These are phyloP conservation scores for Lophiotrema nucula DNA, from an alignment of 495 filamentous ascomycete genomes.

Conservation along the genomic window DNA sequence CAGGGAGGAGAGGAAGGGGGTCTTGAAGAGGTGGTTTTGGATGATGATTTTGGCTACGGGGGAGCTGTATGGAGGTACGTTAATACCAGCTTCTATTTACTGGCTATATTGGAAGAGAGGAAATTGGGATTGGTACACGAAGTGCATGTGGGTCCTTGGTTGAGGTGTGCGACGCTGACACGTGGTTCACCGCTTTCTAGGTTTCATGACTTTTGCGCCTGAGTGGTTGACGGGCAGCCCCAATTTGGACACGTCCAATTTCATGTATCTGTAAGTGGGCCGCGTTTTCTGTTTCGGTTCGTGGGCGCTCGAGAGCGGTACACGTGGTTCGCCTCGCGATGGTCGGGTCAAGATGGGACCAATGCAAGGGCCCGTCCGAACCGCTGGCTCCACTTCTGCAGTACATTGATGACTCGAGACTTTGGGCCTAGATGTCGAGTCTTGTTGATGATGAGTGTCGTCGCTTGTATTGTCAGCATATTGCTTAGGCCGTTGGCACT, in stretches of 20 bases:
- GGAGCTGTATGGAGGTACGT: slow-evolving; percentile 84
- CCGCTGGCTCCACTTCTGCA: no score
- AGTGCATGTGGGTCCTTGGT: not conserved
- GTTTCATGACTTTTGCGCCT: slow-evolving; percentile 93
- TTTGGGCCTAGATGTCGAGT: no score
- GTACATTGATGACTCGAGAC: no score
- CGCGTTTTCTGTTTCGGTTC: not conserved
- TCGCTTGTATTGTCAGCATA: no score
- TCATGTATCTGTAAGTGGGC: slow-evolving; percentile 65
- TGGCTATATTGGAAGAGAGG: not conserved
- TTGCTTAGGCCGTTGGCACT: no score
- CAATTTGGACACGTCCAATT: slow-evolving; percentile 77
- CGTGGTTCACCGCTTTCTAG: slow-evolving; percentile 41
- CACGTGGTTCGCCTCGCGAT: slow-evolving; percentile 8
- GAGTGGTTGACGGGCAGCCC: slow-evolving; percentile 81
- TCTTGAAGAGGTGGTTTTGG: slow-evolving; percentile 49
- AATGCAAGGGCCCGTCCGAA: not conserved
- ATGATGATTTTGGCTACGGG: slow-evolving; percentile 79
- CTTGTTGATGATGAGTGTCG: no score
- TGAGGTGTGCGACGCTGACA: slow-evolving; percentile 15
- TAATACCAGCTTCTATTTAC: not conserved
- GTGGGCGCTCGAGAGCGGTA: not conserved
- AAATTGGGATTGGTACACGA: not conserved
- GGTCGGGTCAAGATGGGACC: not conserved
- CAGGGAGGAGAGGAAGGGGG: slow-evolving; percentile 28